Base-by-base conservation (phyloP, 192 early-diverging fungal species). In the Backusella macrospora region DNA sequence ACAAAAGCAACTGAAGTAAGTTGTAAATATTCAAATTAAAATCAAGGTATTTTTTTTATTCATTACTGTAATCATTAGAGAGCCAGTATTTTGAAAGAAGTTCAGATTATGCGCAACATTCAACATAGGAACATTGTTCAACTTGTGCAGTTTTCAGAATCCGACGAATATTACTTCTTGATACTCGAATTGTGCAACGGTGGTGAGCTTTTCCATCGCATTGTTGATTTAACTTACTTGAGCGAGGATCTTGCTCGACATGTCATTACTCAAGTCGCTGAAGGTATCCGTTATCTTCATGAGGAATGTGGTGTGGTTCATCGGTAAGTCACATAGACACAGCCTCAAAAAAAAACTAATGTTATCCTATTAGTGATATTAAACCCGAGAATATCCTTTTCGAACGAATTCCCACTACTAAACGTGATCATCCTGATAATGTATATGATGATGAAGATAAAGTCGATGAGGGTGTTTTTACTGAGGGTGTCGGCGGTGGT, bases 341-440 rank as follows among this genome's bases (percentile, higher is more conserved):
- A 23, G 47, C 12, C 46, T 66, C 9, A n/a, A n/a, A n/a, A n/a
- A n/a, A n/a, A n/a, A n/a, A n/a, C n/a, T n/a, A n/a, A n/a, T n/a
- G n/a, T 71, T 70, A 70, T 16, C 5, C 13, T 62, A 45, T 45
- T 62, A 88, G 96, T 52, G 96, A 98, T 79, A 94, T 98, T 73
- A 98, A 98, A 85, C 92, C 92, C 14, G 96, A 98, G 76, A 98
- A 98, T 79, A 86, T 96, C 52, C 81, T 93, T 12, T 92, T 93
- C 78, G 87, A 89, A 64, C 85, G 90, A 21, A 93, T 92, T 39
- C 88, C 92, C 0, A 79, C 91, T 15, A 78, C 85, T 7, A 46
- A 34, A 37, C 85, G 89, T 8, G 85, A 86, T 6, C 75, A 69
- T 15, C 48, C 43, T 8, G 65, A 66, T 6, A 80, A 62, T 23